These are phyloP conservation scores for Phoma sp. DNA, from an alignment of 2,329 filamentous ascomycete genomes.

Conservation along the genomic window DNA sequence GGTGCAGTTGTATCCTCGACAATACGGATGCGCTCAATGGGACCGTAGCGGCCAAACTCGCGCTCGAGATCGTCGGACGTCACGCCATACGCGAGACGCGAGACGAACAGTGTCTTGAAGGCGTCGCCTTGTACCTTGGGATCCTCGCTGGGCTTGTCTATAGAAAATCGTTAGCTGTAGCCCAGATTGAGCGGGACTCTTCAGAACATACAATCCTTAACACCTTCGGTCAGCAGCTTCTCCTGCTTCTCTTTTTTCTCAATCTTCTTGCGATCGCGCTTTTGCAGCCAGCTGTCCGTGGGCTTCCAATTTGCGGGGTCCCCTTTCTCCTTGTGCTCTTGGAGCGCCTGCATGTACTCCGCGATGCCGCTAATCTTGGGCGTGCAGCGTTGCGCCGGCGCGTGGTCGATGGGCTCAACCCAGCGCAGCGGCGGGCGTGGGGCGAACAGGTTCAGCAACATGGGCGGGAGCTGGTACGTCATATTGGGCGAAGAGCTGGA, in stretches of 20 bases:
- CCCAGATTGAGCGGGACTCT: not conserved
- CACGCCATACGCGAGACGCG: conserved; percentile 85
- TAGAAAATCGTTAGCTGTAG: conserved; percentile 21
- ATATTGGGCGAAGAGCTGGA: conserved; percentile 59
- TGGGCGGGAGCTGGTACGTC: conserved; percentile 95
- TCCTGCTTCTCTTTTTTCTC: conserved; percentile 77
- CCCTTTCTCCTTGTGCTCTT: conserved; percentile 79
- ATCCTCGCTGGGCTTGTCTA: conserved; percentile 84
- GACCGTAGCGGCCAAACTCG: conserved; percentile 91
- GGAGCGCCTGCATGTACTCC: conserved; percentile 73
- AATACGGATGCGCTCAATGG: conserved; percentile 92
- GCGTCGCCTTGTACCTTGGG: conserved; percentile 90
- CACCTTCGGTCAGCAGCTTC: conserved; percentile 66
- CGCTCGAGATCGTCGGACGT: conserved; percentile 89
- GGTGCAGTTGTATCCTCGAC: conserved; percentile 76
- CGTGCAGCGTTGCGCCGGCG: conserved; percentile 81
- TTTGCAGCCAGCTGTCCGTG: conserved; percentile 92
- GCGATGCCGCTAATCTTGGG: conserved; percentile 75
- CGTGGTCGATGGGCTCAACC: conserved; percentile 80
- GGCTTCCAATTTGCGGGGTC: conserved; percentile 64
- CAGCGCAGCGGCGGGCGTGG: conserved; percentile 91
- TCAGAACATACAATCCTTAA: conserved; percentile 66
- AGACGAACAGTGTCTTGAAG: conserved; percentile 93
- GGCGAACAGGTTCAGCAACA: conserved; percentile 91
- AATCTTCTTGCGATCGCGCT: conserved; percentile 78